These are phyloP conservation scores for Neonectria coccinea DNA, from an alignment of 2,329 filamentous ascomycete species.

Conservation along the genomic window DNA sequence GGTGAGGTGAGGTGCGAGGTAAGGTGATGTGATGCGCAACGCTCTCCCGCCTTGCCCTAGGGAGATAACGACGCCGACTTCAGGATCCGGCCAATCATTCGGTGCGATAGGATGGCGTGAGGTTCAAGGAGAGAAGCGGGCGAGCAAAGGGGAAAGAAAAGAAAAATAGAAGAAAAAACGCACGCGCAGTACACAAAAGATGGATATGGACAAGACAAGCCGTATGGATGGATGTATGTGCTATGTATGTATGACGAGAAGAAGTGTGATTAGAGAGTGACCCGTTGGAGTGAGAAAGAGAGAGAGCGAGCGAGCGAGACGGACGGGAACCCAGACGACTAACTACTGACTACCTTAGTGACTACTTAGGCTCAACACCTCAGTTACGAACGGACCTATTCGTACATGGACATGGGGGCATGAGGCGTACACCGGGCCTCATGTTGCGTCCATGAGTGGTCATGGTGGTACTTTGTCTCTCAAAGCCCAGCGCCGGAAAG, in stretches of 20 bases:
- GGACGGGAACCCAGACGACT: neutral
- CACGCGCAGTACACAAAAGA: neutral
- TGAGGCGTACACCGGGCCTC: too few relatives aligned
- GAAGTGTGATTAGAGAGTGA: neutral
- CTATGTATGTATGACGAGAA: slow-evolving; percentile 11
- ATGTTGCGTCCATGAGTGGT: slow-evolving; percentile 15
- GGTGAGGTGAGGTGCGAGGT: slow-evolving; percentile 33
- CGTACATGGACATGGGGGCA: slow-evolving; percentile 8
- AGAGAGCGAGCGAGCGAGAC: neutral
- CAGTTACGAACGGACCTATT: slow-evolving; percentile 8
- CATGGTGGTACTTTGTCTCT: slow-evolving; percentile 14
- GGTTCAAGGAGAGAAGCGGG: slow-evolving; percentile 15
- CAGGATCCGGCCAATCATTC: slow-evolving; percentile 19
- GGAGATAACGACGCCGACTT: slow-evolving; percentile 15
- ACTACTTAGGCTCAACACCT: neutral
- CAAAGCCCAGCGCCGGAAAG: neutral
- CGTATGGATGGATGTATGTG: neutral
- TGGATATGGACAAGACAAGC: neutral
- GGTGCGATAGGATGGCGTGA: slow-evolving; percentile 5
- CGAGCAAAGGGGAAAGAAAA: slow-evolving; percentile 16
- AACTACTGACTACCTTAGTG: too few relatives aligned
- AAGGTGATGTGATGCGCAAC: slow-evolving; percentile 28
- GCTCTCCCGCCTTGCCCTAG: slow-evolving; percentile 15
- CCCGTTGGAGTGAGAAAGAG: neutral
- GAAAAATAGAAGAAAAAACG: slow-evolving; percentile 14